These are phyloP conservation scores for Suillus luteus DNA, from an alignment of 768 basidiomycete species.

Conservation along the genomic window DNA sequence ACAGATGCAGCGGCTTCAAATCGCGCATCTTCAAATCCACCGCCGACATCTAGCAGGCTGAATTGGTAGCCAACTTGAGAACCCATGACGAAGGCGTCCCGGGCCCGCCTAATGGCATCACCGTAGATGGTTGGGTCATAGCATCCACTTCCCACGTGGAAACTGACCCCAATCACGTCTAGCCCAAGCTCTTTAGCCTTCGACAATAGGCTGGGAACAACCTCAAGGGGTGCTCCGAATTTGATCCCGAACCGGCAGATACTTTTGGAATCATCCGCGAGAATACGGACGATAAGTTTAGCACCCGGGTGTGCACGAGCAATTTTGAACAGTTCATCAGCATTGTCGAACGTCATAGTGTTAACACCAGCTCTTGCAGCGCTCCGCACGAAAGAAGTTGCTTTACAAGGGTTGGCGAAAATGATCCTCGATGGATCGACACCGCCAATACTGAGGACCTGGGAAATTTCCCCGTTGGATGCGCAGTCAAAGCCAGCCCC, in stretches of 20 bases:
- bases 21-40: slow-evolving; percentile 89
- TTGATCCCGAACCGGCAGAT: slow-evolving; percentile 93
- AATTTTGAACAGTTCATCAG: slow-evolving; percentile 94
- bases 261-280: slow-evolving; percentile 97
- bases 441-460: slow-evolving; percentile 72
- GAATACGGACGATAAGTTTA: slow-evolving; percentile 88
- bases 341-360: slow-evolving; percentile 98
- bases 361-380: slow-evolving; percentile 80
- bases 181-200: slow-evolving; percentile 79
- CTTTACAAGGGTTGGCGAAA: slow-evolving; percentile 99
- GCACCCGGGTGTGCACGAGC: slow-evolving; percentile 78
- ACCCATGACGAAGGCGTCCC: slow-evolving; percentile 86
- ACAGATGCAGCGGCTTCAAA: slow-evolving; percentile 81
- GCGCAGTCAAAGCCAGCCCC: slow-evolving; percentile 98
- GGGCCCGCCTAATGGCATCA: slow-evolving; percentile 85
- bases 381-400: slow-evolving; percentile 86
- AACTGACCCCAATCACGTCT: slow-evolving; percentile 91
- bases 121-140: slow-evolving; percentile 89
- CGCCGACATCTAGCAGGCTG: slow-evolving; percentile 88
- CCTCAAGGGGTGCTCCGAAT: slow-evolving; percentile 87
- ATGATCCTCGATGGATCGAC: slow-evolving; percentile 84
- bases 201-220: slow-evolving; percentile 76
- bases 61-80: slow-evolving; percentile 79
- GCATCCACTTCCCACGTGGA: slow-evolving; percentile 98
- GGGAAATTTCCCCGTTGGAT: slow-evolving; percentile 88